Base-by-base conservation (phyloP, 441 rosid species). In the Adansonia gregorii region DNA sequence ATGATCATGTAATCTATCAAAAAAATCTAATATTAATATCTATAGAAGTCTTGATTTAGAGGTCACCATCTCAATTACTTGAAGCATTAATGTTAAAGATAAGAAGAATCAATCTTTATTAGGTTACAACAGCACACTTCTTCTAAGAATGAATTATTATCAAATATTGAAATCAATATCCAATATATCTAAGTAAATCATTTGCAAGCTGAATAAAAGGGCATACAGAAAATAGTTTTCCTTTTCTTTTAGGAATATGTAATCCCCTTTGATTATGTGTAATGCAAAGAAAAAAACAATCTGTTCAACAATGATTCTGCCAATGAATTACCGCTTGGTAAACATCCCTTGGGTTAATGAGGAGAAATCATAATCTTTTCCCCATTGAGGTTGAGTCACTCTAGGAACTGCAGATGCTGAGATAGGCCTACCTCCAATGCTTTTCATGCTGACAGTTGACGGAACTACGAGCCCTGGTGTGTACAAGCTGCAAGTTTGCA, bases 321-420 rank as follows among this genome's bases (percentile, higher is more conserved):
- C 56, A 12, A 51, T 6, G 20, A 31, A 55, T 78, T 84, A 89
- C 59, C 71, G 81, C 67, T 78, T 89, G 10, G 74, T 65, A 79
- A 81, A 84, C 86, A 86, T 86, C 72, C 89, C 90, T 79, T 79
- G 89, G 0, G 86, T 82, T 72, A 89, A 80, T 3, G 80, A 83
- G n/a, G 89, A 88, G 71, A 90, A 82, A 76, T 88, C 90, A 45
- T 82, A 83, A 54, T 87, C 82, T 67, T 75, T 84, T 58, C 85
- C 85, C 0, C 83, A 80, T 17, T 82, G 89, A 43, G 86, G 27
- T 1, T 81, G 85, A 54, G 83, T 70, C 31, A 72, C 41, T 14
- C 82, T 65, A 9, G 82, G 73, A 27, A 74, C 76, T 0, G 87
- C 80, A 43, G 76, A 59, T 15, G 83, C 41, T 31, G 76, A 41